Evolutionary conservation across 345 rosid genomes (phyloP).

Genomic region (Eucalyptus regnans): DNA sequence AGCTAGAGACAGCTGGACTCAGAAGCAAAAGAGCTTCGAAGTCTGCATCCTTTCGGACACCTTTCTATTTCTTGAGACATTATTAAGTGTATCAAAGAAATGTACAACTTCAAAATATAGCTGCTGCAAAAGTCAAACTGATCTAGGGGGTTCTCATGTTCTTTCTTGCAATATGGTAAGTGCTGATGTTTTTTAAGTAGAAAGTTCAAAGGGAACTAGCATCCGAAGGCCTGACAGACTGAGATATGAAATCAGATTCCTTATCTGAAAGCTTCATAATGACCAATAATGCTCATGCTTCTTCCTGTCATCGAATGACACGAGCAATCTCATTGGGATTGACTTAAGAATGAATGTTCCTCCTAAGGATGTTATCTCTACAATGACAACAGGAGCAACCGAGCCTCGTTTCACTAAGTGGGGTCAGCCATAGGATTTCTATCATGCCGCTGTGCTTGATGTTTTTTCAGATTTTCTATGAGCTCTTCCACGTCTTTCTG

Average conservation of each 20-base stretch:
- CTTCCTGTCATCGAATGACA: background rate
- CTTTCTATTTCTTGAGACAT: background rate
- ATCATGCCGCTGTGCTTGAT: background rate
- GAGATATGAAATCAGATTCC: too few species aligned
- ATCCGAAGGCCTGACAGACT: too few species aligned
- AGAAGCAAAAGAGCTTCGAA: background rate
- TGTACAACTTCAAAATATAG: rapidly evolving
- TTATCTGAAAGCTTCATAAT: too few species aligned
- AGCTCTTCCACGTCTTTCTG: too few species aligned
- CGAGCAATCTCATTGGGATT: background rate
- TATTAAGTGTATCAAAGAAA: background rate
- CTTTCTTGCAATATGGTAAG: background rate
- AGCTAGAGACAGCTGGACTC: background rate
- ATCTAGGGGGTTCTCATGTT: background rate
- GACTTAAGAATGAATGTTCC: background rate
- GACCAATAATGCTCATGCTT: background rate
- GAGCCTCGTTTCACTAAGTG: background rate
- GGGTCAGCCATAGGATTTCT: background rate
- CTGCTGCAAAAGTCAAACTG: background rate
- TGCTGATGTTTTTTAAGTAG: too few species aligned
- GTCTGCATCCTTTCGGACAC: background rate
- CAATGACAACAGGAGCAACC: background rate
- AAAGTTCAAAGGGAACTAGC: too few species aligned
- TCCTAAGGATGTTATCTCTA: background rate
- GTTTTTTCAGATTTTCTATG: too few species aligned